Evolutionary conservation across 108 stramenopile genomes (phyloP).

Genomic region (Tribonema minus): DNA sequence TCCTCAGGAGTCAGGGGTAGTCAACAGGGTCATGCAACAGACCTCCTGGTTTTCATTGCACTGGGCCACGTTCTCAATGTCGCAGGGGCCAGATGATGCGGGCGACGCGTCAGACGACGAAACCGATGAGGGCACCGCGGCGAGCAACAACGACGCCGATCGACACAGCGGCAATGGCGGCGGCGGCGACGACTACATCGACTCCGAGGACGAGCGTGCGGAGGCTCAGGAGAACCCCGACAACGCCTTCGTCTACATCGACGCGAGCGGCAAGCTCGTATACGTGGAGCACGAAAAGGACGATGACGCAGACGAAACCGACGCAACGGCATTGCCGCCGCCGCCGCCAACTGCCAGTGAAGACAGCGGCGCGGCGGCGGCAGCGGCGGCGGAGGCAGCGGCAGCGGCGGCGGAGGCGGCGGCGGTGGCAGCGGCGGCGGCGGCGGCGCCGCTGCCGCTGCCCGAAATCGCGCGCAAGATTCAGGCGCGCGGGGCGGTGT

Average conservation of each 20-base stretch:
- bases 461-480: too few species aligned
- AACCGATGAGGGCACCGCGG: conserved; percentile 1
- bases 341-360: neutral
- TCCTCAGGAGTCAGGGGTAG: too few species aligned
- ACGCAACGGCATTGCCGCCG: neutral
- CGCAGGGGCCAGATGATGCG: neutral
- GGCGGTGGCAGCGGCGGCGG: neutral
- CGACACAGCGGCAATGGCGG: neutral
- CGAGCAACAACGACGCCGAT: neutral
- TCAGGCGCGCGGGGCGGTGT: too few species aligned
- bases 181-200: conserved; percentile 19
- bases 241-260: conserved; percentile 25
- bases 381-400: too few species aligned
- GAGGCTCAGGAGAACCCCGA: conserved; percentile 9
- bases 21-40: too few species aligned
- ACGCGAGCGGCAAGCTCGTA: conserved; percentile 15
- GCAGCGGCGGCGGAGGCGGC: too few species aligned
- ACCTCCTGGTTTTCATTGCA: too few species aligned
- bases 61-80: too few species aligned
- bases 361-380: too few species aligned
- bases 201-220: conserved; percentile 22
- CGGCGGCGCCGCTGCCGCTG: neutral
- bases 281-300: conserved; percentile 21
- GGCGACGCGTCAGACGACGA: neutral
- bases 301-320: neutral